Conservation (phyloP, 257 asterid species). For the Nyctanthes arbortristis region DNA sequence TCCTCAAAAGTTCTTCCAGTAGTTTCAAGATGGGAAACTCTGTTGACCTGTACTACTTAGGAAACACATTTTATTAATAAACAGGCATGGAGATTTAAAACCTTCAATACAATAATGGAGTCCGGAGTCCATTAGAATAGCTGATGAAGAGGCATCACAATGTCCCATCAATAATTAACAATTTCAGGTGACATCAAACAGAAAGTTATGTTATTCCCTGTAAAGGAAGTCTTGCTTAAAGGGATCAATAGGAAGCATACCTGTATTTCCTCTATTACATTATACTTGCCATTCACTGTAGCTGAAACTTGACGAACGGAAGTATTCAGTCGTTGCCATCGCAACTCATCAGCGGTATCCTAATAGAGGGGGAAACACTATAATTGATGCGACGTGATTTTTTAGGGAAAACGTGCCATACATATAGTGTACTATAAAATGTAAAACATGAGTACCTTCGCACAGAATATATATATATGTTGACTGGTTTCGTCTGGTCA, state of each 20-base stretch:
- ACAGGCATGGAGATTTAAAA: neutral
- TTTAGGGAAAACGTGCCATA: slow-evolving; percentile 13
- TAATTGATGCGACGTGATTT: slow-evolving; percentile 9
- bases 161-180: neutral
- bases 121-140: neutral
- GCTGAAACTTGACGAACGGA: slow-evolving; percentile 84
- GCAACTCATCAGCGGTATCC: slow-evolving; percentile 86
- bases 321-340: slow-evolving; percentile 80
- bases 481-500: slow-evolving; percentile 84
- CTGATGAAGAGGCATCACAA: neutral
- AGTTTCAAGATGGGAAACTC: slow-evolving; percentile 52
- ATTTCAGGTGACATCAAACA: neutral
- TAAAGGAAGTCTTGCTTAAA: neutral
- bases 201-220: no score
- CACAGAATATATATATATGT: slow-evolving; percentile 88
- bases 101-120: neutral
- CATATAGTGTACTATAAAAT: slow-evolving; percentile 9
- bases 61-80: slow-evolving; percentile 5
- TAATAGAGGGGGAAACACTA: slow-evolving; percentile 32
- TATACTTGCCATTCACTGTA: slow-evolving; percentile 79
- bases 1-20: slow-evolving; percentile 38
- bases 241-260: slow-evolving; percentile 33
- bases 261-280: slow-evolving; percentile 63
- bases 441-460: slow-evolving; percentile 55
- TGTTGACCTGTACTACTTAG: slow-evolving; percentile 56